Evolutionary conservation across 1,284 basidiomycete species (phyloP).

Genomic region (Afroboletus lepidellus): DNA sequence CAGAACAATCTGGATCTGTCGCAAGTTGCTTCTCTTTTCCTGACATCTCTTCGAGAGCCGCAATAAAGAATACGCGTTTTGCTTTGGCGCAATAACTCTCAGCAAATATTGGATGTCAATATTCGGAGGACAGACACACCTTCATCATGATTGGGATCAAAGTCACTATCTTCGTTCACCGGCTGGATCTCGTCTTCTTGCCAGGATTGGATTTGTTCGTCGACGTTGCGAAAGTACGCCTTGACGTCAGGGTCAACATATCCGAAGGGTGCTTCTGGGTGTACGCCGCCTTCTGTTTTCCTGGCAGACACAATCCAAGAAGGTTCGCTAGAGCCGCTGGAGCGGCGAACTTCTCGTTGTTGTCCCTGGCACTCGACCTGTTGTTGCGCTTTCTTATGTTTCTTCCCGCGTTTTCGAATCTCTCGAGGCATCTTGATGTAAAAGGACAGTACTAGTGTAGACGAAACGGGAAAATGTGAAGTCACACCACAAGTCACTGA

Average conservation of each 20-base stretch:
- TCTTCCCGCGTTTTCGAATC: conserved; percentile 74
- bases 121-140: conserved; percentile 41
- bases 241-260: conserved; percentile 86
- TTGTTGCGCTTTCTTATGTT: conserved; percentile 55
- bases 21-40: conserved; percentile 86
- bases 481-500: conserved; percentile 3
- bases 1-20: conserved; percentile 89
- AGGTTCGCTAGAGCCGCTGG: conserved; percentile 38
- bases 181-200: conserved; percentile 49
- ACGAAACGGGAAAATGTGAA: conserved; percentile 8
- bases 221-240: conserved; percentile 87
- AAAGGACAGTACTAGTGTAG: background rate
- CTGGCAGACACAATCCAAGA: conserved; percentile 64
- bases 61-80: conserved; percentile 78
- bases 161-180: conserved; percentile 46
- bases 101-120: conserved; percentile 1
- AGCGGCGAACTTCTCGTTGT: conserved; percentile 16
- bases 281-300: conserved; percentile 37
- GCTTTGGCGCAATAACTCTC: conserved; percentile 46
- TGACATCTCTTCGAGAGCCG: conserved; percentile 80
- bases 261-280: conserved; percentile 82
- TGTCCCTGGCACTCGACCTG: conserved; percentile 19
- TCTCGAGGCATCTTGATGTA: conserved; percentile 60
- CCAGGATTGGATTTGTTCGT: conserved; percentile 84
- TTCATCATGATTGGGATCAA: conserved; percentile 76